Conservation (phyloP, 208 protist species). For the Leishmania major region DNA sequence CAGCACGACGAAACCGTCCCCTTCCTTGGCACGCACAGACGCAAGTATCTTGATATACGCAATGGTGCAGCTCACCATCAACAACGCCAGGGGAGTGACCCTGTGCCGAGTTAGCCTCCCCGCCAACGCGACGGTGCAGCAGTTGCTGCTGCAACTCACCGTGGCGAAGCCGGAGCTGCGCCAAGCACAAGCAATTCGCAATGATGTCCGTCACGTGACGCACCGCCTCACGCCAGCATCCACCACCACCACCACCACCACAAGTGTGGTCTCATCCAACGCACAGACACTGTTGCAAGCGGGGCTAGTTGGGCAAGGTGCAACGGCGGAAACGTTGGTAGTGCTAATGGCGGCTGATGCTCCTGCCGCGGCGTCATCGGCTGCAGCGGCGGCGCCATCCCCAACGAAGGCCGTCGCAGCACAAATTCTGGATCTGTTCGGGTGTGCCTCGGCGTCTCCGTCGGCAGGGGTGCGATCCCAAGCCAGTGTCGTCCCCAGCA, state of each 20-base stretch:
- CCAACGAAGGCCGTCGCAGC: neutral
- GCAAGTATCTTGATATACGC: neutral
- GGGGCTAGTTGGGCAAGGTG: neutral
- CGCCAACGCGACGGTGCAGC: conserved; percentile 8
- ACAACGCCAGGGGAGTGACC: neutral
- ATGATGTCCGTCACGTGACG: conserved; percentile 13
- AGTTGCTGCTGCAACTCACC: conserved; percentile 5
- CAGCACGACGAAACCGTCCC: neutral
- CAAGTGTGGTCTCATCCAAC: neutral
- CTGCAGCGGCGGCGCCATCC: neutral
- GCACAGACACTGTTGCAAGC: conserved; percentile 12
- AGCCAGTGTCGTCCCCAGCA: neutral
- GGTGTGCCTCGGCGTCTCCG: neutral
- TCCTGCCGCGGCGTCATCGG: neutral
- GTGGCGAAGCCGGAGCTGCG: conserved; percentile 5
- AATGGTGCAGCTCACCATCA: conserved; percentile 22
- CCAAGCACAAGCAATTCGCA: neutral
- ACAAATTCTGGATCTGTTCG: conserved; percentile 34
- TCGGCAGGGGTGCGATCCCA: neutral
- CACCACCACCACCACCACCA: neutral
- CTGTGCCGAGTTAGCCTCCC: conserved; percentile 9
- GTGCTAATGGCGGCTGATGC: neutral
- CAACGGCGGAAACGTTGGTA: conserved; percentile 13
- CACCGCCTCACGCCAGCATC: neutral
- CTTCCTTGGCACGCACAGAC: neutral